Evolutionary conservation across 805 yeast genomes (phyloP).

Genomic region (Sugiyamaella valdiviana): DNA sequence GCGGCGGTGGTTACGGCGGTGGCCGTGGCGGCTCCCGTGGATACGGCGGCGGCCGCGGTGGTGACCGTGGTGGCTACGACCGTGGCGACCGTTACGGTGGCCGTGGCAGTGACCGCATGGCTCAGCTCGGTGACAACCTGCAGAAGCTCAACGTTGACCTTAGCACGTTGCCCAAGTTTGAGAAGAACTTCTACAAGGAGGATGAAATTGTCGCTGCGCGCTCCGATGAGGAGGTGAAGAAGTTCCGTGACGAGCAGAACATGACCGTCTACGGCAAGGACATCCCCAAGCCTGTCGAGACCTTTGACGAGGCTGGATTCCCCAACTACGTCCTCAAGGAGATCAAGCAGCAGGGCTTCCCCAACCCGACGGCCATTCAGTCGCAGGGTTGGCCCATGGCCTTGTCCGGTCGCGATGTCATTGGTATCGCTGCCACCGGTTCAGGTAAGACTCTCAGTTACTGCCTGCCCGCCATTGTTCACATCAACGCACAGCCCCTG

Average conservation of each 20-base stretch:
- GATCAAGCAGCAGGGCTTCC: conserved; percentile 89
- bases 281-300: conserved; percentile 89
- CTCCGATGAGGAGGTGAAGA: conserved; percentile 61
- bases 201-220: conserved; percentile 71
- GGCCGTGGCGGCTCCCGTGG: conserved; percentile 27
- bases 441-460: conserved; percentile 97
- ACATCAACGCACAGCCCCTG: conserved; percentile 96
- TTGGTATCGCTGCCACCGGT: conserved; percentile 98
- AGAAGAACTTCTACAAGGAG: conserved; percentile 91
- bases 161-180: conserved; percentile 75
- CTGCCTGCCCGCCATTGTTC: conserved; percentile 95
- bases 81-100: conserved; percentile 35
- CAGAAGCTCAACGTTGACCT: conserved; percentile 76
- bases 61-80: conserved; percentile 38
- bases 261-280: conserved; percentile 80
- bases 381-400: conserved; percentile 99
- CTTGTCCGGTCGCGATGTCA: conserved; percentile 95
- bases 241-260: conserved; percentile 75
- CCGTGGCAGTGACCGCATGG: conserved; percentile 34
- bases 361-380: conserved; percentile 91
- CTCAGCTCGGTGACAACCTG: conserved; percentile 47
- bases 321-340: conserved; percentile 88
- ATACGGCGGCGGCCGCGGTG: conserved; percentile 34
- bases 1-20: conserved; percentile 27
- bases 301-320: conserved; percentile 96